phyloP scores from a whole-genome alignment of 2,329 filamentous ascomycete genomes.

The Beauveria scarabaeidicola region DNA sequence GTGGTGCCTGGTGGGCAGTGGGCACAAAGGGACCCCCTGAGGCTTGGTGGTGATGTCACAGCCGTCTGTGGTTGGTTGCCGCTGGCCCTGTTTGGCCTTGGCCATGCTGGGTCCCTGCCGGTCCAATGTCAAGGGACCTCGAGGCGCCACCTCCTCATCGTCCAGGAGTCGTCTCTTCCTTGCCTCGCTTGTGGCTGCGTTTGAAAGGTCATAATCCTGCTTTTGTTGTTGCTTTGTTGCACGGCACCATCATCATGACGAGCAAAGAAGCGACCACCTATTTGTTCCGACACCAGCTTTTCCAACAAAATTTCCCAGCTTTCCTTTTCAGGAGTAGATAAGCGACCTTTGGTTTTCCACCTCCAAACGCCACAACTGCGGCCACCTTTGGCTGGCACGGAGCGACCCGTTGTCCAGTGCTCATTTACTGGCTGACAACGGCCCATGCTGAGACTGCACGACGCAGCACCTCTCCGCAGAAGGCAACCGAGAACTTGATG shows the following conservation, averaged over 20 bases:
- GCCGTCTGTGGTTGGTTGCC: not conserved
- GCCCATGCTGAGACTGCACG: not conserved
- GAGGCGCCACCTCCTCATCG: not conserved
- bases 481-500: not conserved
- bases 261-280: too few species aligned
- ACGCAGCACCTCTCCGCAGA: not conserved
- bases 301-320: not conserved
- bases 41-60: constrained; percentile 6
- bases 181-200: not conserved
- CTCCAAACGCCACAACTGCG: not conserved
- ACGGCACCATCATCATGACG: too few species aligned
- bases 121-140: not conserved
- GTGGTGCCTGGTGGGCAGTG: too few species aligned
- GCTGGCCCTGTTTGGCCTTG: not conserved
- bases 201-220: not conserved
- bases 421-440: not conserved
- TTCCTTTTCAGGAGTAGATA: not conserved
- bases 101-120: not conserved
- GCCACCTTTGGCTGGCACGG: not conserved
- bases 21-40: constrained; percentile 3
- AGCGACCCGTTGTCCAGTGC: not conserved
- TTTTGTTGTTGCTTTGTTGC: not conserved
- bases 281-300: too few species aligned
- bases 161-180: too few species aligned
- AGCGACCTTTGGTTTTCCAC: not conserved